phyloP scores from a whole-genome alignment of 106 monocot species.

The Apostasia ramifera region DNA sequence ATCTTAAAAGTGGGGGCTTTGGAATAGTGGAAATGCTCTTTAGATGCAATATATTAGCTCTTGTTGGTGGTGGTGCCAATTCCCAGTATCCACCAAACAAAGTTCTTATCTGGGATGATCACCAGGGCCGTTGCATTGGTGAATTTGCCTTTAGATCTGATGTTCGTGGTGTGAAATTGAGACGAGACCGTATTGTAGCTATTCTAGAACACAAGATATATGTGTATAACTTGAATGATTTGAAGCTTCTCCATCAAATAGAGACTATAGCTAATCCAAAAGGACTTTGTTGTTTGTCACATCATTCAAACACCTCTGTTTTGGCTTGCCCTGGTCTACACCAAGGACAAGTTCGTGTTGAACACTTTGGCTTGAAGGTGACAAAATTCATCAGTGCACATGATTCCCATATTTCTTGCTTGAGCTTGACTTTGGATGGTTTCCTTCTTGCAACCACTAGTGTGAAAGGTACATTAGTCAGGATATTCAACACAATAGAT shows the following conservation, averaged over 20 bases:
- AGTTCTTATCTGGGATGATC: slow-evolving; percentile 94
- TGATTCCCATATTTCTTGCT: slow-evolving; percentile 72
- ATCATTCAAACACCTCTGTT: slow-evolving; percentile 67
- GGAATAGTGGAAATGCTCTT: slow-evolving; percentile 92
- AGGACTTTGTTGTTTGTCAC: slow-evolving; percentile 85
- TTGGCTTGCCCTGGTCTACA: slow-evolving; percentile 75
- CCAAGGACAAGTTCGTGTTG: slow-evolving; percentile 67
- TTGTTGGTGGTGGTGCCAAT: slow-evolving; percentile 82
- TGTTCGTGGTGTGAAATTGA: slow-evolving; percentile 66
- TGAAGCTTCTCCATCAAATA: slow-evolving; percentile 89
- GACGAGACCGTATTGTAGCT: slow-evolving; percentile 67
- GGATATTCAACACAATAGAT: slow-evolving; percentile 97
- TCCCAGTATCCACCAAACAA: slow-evolving; percentile 78
- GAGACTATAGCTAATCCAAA: slow-evolving; percentile 76
- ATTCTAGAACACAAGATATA: slow-evolving; percentile 88
- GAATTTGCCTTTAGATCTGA: slow-evolving; percentile 86
- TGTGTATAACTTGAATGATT: slow-evolving; percentile 71
- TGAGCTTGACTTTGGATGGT: slow-evolving; percentile 81
- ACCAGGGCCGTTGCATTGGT: slow-evolving; percentile 69
- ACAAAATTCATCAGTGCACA: slow-evolving; percentile 80
- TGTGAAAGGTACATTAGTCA: slow-evolving; percentile 74
- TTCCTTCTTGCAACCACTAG: slow-evolving; percentile 94
- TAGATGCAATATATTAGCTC: slow-evolving; percentile 76
- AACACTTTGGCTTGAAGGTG: slow-evolving; percentile 86
- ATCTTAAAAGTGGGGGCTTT: slow-evolving; percentile 78